Conservation (phyloP, 208 protist species). For the Endotrypanum monterogeii region DNA sequence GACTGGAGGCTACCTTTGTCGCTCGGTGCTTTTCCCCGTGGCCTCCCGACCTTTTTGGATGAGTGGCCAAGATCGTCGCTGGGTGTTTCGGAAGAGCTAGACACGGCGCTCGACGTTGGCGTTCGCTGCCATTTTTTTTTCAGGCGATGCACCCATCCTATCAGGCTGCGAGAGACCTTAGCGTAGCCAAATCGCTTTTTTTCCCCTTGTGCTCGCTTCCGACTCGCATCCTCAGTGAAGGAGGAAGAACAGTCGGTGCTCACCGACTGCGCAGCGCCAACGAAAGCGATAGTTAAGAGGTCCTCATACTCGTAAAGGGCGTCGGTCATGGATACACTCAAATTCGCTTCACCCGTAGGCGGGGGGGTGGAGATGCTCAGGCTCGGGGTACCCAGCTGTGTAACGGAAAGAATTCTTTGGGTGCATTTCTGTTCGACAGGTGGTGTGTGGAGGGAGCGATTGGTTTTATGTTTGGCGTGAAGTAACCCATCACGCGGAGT, state of each 20-base stretch:
- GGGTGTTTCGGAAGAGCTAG: not conserved
- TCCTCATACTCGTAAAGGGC: constrained; percentile 11
- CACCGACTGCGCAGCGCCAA: constrained; percentile 9
- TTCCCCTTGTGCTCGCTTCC: constrained; percentile 8
- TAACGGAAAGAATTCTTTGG: too few relatives aligned
- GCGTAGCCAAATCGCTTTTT: not conserved
- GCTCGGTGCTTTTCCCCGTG: not conserved
- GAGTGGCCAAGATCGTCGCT: not conserved
- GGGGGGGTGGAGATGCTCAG: too few relatives aligned
- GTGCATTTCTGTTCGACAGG: not conserved
- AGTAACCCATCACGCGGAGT: not conserved
- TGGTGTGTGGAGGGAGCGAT: constrained; percentile 6
- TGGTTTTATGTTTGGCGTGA: not conserved
- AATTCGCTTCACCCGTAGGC: not conserved
- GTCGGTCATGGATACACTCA: not conserved
- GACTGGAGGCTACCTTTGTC: not conserved
- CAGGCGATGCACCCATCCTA: constrained; percentile 1
- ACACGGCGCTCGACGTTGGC: not conserved
- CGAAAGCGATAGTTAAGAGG: constrained; percentile 17
- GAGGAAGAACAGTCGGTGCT: constrained; percentile 7
- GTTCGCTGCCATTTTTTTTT: not conserved
- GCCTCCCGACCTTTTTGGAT: not conserved
- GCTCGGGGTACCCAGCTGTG: not conserved
- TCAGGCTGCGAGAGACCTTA: not conserved
- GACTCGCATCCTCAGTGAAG: constrained; percentile 12